phyloP scores from a whole-genome alignment of 257 asterid genomes.

The Orobanche coerulescens region DNA sequence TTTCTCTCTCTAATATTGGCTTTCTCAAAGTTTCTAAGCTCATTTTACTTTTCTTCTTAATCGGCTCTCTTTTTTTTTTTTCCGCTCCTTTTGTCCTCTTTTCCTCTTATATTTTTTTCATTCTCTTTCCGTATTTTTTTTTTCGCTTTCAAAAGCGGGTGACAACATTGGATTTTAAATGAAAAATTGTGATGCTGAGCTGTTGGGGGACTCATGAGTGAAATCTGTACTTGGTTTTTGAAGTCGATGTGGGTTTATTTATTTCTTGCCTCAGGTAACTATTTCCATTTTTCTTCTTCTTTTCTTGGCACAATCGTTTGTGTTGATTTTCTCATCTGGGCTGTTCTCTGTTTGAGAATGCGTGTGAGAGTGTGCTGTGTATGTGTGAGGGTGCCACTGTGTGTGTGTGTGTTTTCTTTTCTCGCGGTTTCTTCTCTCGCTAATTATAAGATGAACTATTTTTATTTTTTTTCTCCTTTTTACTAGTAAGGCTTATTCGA shows the following conservation, averaged over 20 bases:
- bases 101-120: slow-evolving; percentile 1
- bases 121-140: neutral
- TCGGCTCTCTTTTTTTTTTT: slow-evolving; percentile 25
- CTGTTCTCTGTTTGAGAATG: slow-evolving; percentile 19
- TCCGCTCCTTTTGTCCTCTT: slow-evolving; percentile 15
- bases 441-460: neutral
- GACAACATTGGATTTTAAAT: slow-evolving; percentile 17
- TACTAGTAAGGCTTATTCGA: neutral
- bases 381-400: too few relatives aligned
- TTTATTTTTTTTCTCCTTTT: neutral
- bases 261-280: slow-evolving; percentile 21
- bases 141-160: slow-evolving; percentile 14
- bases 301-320: slow-evolving; percentile 18
- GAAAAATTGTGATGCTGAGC: neutral
- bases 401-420: too few relatives aligned
- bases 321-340: slow-evolving; percentile 20
- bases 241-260: slow-evolving; percentile 20
- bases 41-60: slow-evolving; percentile 17
- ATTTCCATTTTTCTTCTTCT: slow-evolving; percentile 2
- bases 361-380: slow-evolving; percentile 6
- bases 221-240: slow-evolving; percentile 24
- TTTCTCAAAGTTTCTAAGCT: slow-evolving; percentile 27
- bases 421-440: too few relatives aligned
- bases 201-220: slow-evolving; percentile 9
- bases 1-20: slow-evolving; percentile 25